These are phyloP conservation scores for Heterobasidion annosum DNA, from an alignment of 1,284 basidiomycete species.

Conservation along the genomic window DNA sequence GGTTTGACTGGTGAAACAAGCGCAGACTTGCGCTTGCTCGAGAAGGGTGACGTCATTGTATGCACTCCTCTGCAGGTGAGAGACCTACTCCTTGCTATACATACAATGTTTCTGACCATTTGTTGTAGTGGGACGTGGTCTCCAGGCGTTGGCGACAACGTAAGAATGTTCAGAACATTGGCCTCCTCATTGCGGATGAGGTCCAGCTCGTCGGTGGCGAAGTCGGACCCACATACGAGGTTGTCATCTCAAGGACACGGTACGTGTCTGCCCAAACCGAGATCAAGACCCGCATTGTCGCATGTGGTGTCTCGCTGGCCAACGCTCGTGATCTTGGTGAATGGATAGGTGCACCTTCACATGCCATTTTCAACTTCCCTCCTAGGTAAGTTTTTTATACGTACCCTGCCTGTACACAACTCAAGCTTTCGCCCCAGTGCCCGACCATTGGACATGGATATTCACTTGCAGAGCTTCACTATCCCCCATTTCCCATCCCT, in stretches of 20 bases:
- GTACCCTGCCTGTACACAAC: background rate
- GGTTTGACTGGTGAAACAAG: slow-evolving; percentile 93
- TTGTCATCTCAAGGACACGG: slow-evolving; percentile 88
- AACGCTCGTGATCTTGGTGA: slow-evolving; percentile 95
- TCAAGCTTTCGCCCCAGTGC: slow-evolving; percentile 42
- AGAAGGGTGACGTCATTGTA: slow-evolving; percentile 89
- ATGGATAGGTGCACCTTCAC: slow-evolving; percentile 93
- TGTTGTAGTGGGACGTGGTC: slow-evolving; percentile 86
- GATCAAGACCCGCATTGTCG: slow-evolving; percentile 86
- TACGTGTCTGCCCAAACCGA: slow-evolving; percentile 96
- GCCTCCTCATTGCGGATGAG: slow-evolving; percentile 92
- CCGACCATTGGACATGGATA: slow-evolving; percentile 93
- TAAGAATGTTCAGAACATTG: slow-evolving; percentile 93
- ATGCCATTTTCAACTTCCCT: slow-evolving; percentile 97
- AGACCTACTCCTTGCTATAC: background rate
- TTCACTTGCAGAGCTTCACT: slow-evolving; percentile 92
- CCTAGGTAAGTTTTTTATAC: slow-evolving; percentile 49
- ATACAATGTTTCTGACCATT: slow-evolving; percentile 8
- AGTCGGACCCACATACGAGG: slow-evolving; percentile 93
- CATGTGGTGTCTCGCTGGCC: slow-evolving; percentile 90
- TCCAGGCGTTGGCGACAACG: slow-evolving; percentile 94
- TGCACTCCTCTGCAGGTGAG: slow-evolving; percentile 82
- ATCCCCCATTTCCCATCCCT: slow-evolving; percentile 97
- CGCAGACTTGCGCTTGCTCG: slow-evolving; percentile 83
- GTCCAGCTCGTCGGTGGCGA: slow-evolving; percentile 90